Percentiles rank a stretch among this genome's conserved stretches.
These are phyloP conservation scores for Amniculicola lignicola DNA, from an alignment of 495 filamentous ascomycete species.

Conservation along the genomic window DNA sequence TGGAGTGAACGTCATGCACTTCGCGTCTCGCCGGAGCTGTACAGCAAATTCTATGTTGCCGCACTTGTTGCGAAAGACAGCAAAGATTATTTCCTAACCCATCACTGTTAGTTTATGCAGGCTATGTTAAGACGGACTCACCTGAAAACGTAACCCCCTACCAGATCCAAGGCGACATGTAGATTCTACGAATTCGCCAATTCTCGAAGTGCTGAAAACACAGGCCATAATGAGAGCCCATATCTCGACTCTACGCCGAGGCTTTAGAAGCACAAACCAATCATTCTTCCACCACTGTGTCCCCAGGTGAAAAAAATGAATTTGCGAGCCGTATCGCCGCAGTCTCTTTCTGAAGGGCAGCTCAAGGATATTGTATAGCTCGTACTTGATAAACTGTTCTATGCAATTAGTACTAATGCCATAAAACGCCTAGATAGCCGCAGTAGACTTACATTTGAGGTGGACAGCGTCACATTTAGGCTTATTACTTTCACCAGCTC, in stretches of 20 bases:
- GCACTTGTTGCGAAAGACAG: conserved; percentile 16
- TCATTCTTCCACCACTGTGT: conserved; percentile 17
- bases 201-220: conserved; percentile 19
- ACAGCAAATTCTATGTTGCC: conserved; percentile 17
- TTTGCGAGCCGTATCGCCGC: conserved; percentile 15
- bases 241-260: conserved; percentile 17
- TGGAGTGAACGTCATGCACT: conserved; percentile 14
- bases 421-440: conserved; percentile 15
- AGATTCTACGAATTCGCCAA: conserved; percentile 21
- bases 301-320: conserved; percentile 19
- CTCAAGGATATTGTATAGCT: conserved; percentile 15
- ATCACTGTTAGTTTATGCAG: conserved; percentile 13
- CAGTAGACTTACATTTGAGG: conserved; percentile 20
- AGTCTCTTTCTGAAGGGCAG: conserved; percentile 13
- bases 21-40: conserved; percentile 13
- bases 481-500: too few relatives aligned
- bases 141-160: conserved; percentile 19
- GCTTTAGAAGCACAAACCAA: too few relatives aligned
- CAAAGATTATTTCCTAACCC: conserved; percentile 17
- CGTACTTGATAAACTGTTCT: conserved; percentile 19
- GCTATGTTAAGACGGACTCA: conserved; percentile 16
- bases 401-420: conserved; percentile 16
- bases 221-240: conserved; percentile 9
- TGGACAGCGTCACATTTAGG: conserved; percentile 19
- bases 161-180: conserved; percentile 13